These are phyloP conservation scores for Albugo candida DNA, from an alignment of 352 stramenopile genomes.

Conservation along the genomic window DNA sequence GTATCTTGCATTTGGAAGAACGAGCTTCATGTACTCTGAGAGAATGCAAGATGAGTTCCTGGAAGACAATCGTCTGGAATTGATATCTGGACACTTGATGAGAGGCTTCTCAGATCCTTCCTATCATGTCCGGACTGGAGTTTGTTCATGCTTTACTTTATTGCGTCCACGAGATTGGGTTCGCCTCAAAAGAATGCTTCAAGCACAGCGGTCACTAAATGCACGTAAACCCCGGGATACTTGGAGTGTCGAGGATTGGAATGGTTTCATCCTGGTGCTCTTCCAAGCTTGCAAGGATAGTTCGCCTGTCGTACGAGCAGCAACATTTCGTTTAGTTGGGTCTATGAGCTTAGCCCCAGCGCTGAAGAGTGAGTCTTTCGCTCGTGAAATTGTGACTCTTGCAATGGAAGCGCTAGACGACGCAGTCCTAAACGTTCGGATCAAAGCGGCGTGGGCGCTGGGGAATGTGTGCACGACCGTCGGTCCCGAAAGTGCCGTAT, in stretches of 20 bases:
- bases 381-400: conserved; percentile 30
- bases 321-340: conserved; percentile 55
- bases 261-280: conserved; percentile 54
- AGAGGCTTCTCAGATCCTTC: conserved; percentile 70
- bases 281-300: conserved; percentile 56
- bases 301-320: conserved; percentile 59
- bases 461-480: conserved; percentile 70
- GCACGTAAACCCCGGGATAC: conserved; percentile 4
- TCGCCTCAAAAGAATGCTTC: conserved; percentile 24
- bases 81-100: conserved; percentile 61
- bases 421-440: conserved; percentile 68
- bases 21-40: no score
- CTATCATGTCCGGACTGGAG: conserved; percentile 67
- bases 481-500: conserved; percentile 19
- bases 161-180: conserved; percentile 47
- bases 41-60: not conserved
- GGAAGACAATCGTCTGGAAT: conserved; percentile 38
- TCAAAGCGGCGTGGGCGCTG: conserved; percentile 62
- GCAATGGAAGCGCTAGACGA: conserved; percentile 48
- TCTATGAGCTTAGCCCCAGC: conserved; percentile 46
- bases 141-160: conserved; percentile 75
- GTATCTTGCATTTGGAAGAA: no score
- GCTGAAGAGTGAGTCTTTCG: conserved; percentile 61
- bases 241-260: conserved; percentile 8
- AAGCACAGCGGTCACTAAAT: conserved; percentile 14